These are phyloP conservation scores for Vitis labrusca DNA, from an alignment of 164 flowering plant genomes.

Conservation along the genomic window DNA sequence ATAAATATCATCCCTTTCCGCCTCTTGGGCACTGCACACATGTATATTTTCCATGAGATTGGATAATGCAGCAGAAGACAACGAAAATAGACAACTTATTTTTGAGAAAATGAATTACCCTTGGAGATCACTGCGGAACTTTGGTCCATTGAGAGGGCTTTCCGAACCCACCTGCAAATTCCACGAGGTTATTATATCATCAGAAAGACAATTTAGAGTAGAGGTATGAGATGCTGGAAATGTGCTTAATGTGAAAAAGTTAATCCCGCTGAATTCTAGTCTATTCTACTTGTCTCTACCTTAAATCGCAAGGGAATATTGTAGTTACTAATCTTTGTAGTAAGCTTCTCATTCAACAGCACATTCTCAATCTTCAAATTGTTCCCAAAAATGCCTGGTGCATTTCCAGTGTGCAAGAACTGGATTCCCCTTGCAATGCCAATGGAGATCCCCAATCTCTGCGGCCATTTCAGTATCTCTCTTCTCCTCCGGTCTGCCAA, in stretches of 20 bases:
- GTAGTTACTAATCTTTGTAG: constrained; percentile 65
- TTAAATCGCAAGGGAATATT: constrained; percentile 54
- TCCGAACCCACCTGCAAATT: constrained; percentile 49
- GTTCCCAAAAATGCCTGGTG: constrained; percentile 64
- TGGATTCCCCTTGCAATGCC: constrained; percentile 81
- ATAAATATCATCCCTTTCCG: constrained; percentile 70
- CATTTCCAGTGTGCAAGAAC: constrained; percentile 67
- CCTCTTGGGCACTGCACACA: constrained; percentile 33
- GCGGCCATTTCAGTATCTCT: constrained; percentile 79
- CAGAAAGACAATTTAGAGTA: no score
- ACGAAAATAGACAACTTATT: not conserved
- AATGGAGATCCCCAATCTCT: constrained; percentile 62
- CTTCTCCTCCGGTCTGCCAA: constrained; percentile 59
- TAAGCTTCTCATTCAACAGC: constrained; percentile 67
- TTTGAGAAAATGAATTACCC: constrained; percentile 23
- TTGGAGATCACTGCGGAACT: constrained; percentile 10
- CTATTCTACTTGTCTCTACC: constrained; percentile 28
- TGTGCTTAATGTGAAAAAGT: no score
- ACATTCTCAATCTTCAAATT: constrained; percentile 63
- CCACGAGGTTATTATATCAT: no score
- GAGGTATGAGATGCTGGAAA: no score
- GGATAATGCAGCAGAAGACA: not conserved
- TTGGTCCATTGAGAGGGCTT: constrained; percentile 36
- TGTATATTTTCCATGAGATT: not conserved
- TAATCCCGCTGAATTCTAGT: not conserved